Base-by-base conservation (phyloP, 106 monocot species). In the Dactylorhiza incarnata region DNA sequence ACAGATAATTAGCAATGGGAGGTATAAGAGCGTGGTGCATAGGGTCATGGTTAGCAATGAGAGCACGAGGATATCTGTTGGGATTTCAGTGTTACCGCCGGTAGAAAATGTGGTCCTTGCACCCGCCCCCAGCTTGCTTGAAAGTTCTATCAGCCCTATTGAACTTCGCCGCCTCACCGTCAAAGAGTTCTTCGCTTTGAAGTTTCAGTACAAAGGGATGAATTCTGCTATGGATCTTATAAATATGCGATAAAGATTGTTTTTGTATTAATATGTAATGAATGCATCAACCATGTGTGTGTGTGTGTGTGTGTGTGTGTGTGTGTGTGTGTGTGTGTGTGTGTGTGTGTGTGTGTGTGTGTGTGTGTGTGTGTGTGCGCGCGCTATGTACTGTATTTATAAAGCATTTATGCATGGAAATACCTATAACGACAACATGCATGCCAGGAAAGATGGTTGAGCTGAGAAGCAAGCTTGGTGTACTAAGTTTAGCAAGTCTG, bases 21-120 rank as follows among this genome's bases (percentile, higher is more conserved):
- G 69, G 45, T 69, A 45, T 45, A 69, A 69, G 69, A 69, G 69
- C 45, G 16, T 45, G 24, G 69, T 69, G 43, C 69, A 69, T n/a
- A 69, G 45, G 45, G 45, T 8, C 69, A 45, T 45, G 69, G 69
- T 69, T 16, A 45, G n/a, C 69, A 45, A 17, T 10, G 45, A 45
- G 16, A n/a, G 5, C 45, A 45, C 45, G 24, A 69, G 69, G 45
- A 45, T 69, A 13, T 69, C 69, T 16, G 69, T 69, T 15, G 45
- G 16, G 43, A 45, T 45, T 17, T 2, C 16, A 10, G 0, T 69
- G 12, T 17, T 17, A 6, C 69, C 69, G 12, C 45, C 69, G 7
- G 0, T 10, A 6, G 68, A 68, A 68, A 17, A 25, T 46, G 14
- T 45, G 12, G 9, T 2, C 2, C 15, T 69, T 69, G 44, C 69